Conservation (phyloP, 208 protist species). For the Crithidia expoeki region DNA sequence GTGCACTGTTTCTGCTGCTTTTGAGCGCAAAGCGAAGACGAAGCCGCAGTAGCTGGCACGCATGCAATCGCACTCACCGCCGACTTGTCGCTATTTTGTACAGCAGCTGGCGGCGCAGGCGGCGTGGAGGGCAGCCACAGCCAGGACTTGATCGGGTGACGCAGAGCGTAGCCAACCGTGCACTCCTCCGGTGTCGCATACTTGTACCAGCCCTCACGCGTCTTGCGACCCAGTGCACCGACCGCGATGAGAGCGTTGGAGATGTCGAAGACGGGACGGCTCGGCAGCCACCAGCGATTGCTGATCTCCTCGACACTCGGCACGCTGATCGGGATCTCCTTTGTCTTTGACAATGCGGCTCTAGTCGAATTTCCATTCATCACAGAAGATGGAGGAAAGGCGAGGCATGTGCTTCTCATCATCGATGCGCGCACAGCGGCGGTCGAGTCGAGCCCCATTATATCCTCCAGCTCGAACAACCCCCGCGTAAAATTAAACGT, state of each 20-base stretch:
- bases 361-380: background rate
- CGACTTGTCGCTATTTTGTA: too few species aligned
- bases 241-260: conserved; percentile 48
- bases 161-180: conserved; percentile 25
- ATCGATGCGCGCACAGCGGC: conserved; percentile 34
- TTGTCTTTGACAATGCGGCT: conserved; percentile 1
- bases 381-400: background rate
- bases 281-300: conserved; percentile 40
- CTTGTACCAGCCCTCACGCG: conserved; percentile 75
- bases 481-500: conserved; percentile 79
- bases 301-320: conserved; percentile 26
- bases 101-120: background rate
- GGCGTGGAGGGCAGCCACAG: conserved; percentile 12
- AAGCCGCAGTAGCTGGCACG: too few species aligned
- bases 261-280: conserved; percentile 52
- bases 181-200: conserved; percentile 43
- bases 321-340: conserved; percentile 16
- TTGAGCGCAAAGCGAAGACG: too few species aligned
- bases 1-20: background rate
- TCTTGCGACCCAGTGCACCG: conserved; percentile 74
- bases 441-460: conserved; percentile 82
- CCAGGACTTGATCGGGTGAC: conserved; percentile 30
- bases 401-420: background rate
- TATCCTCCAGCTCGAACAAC: conserved; percentile 82
- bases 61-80: background rate